Evolutionary conservation across 1,284 basidiomycete species (phyloP).

Genomic region (Termitomyces sp.): DNA sequence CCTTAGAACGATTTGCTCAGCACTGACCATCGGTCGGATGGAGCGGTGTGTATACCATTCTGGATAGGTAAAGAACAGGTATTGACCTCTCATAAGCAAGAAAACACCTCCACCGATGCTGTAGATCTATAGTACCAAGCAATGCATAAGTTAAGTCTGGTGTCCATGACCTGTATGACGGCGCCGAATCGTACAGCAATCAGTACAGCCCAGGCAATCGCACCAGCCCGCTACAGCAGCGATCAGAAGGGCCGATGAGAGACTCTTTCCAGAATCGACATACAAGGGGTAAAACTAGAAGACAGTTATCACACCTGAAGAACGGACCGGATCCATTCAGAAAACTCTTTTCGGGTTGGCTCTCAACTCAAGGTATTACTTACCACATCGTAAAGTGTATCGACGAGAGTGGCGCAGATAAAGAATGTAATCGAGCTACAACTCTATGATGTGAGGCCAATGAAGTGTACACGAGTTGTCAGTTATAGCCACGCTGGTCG

Average conservation of each 20-base stretch:
- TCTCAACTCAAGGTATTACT: constrained; percentile 15
- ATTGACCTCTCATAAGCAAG: constrained; percentile 61
- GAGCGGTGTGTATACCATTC: constrained; percentile 48
- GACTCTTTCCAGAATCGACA: constrained; percentile 24
- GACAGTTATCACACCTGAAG: constrained; percentile 67
- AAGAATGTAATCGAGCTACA: not conserved
- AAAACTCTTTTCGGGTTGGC: constrained; percentile 11
- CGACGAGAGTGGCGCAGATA: constrained; percentile 15
- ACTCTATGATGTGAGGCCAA: not conserved
- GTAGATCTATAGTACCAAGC: constrained; percentile 42
- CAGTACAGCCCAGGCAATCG: constrained; percentile 67
- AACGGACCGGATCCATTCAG: constrained; percentile 9
- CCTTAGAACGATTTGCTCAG: constrained; percentile 31
- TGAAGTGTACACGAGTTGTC: constrained; percentile 7
- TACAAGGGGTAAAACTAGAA: constrained; percentile 64
- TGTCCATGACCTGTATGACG: not conserved
- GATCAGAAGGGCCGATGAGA: constrained; percentile 24
- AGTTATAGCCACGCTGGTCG: constrained; percentile 9
- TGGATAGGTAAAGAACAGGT: constrained; percentile 64
- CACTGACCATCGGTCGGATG: not conserved
- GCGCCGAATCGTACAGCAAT: constrained; percentile 47
- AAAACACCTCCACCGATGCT: constrained; percentile 67
- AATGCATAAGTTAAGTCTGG: constrained; percentile 1
- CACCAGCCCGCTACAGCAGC: constrained; percentile 54
- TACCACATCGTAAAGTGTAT: constrained; percentile 28